A percentile compares a stretch with the other conserved stretches of the same genome.
These are phyloP conservation scores for Serendipita indica DNA, from an alignment of 768 basidiomycete genomes.

Conservation along the genomic window DNA sequence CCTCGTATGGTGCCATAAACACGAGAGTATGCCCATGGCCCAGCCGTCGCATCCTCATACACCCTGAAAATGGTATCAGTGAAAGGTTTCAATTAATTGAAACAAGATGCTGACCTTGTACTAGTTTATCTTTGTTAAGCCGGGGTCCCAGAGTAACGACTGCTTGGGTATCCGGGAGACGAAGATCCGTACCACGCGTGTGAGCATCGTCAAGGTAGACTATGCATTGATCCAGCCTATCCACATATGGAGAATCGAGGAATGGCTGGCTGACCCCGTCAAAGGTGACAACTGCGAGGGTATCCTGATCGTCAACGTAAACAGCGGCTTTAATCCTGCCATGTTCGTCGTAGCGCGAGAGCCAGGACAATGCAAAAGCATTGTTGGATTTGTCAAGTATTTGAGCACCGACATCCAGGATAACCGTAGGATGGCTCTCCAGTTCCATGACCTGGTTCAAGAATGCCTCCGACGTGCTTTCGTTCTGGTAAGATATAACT, in stretches of 20 bases:
- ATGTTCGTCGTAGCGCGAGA: slow-evolving; percentile 17
- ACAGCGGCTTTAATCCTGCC: slow-evolving; percentile 27
- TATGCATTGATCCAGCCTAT: slow-evolving; percentile 26
- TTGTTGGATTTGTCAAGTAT: slow-evolving; percentile 36
- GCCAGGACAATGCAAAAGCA: slow-evolving; percentile 30
- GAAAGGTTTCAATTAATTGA: background rate
- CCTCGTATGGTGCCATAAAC: slow-evolving; percentile 32
- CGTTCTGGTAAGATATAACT: slow-evolving; percentile 21
- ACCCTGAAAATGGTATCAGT: slow-evolving; percentile 24
- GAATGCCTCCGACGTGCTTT: slow-evolving; percentile 18
- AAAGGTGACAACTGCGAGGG: slow-evolving; percentile 24
- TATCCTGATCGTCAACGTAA: slow-evolving; percentile 29
- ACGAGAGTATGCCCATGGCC: slow-evolving; percentile 34
- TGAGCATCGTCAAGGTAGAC: slow-evolving; percentile 43
- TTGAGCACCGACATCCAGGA: slow-evolving; percentile 46
- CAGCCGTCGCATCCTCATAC: slow-evolving; percentile 39
- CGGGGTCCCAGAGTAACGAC: slow-evolving; percentile 37
- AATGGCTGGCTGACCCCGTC: slow-evolving; percentile 26
- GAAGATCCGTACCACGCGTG: slow-evolving; percentile 39
- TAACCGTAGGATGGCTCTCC: slow-evolving; percentile 26
- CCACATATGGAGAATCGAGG: slow-evolving; percentile 25
- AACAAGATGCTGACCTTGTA: slow-evolving; percentile 28
- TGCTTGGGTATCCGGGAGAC: slow-evolving; percentile 31
- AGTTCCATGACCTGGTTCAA: slow-evolving; percentile 24
- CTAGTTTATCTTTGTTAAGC: slow-evolving; percentile 36